phyloP scores from a whole-genome alignment of 805 yeast species.

The Barnettozyma vustinii region DNA sequence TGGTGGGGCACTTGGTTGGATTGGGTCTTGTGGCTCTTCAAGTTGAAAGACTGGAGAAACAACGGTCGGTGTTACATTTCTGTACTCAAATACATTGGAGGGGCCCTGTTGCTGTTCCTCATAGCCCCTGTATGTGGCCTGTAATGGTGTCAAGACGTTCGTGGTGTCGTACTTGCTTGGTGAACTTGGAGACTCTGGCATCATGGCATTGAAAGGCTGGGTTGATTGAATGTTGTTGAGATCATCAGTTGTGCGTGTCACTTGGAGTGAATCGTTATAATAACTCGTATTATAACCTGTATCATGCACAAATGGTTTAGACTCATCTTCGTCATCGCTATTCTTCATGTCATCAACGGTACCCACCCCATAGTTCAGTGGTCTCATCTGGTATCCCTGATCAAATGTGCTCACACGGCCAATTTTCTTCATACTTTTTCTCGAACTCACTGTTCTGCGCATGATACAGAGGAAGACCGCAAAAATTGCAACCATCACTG shows the following conservation, averaged over 20 bases:
- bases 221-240: constrained; percentile 16
- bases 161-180: constrained; percentile 9
- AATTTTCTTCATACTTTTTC: constrained; percentile 18
- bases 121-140: constrained; percentile 19
- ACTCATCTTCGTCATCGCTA: constrained; percentile 16
- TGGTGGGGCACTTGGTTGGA: constrained; percentile 2
- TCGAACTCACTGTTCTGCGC: constrained; percentile 54
- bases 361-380: constrained; percentile 23
- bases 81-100: constrained; percentile 2
- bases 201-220: constrained; percentile 18
- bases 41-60: background rate
- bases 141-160: constrained; percentile 17
- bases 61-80: constrained; percentile 1
- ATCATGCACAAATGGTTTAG: constrained; percentile 17
- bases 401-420: constrained; percentile 11
- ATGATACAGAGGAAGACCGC: constrained; percentile 66
- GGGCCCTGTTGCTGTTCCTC: constrained; percentile 10
- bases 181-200: constrained; percentile 10
- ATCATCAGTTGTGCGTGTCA: constrained; percentile 15
- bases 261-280: constrained; percentile 12
- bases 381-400: constrained; percentile 22
- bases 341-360: constrained; percentile 20
- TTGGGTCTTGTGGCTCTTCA: background rate
- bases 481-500: constrained; percentile 57
- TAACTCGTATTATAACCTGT: constrained; percentile 1